Conservation (phyloP, 2,329 filamentous ascomycete species). For the Neonectria punicea region DNA sequence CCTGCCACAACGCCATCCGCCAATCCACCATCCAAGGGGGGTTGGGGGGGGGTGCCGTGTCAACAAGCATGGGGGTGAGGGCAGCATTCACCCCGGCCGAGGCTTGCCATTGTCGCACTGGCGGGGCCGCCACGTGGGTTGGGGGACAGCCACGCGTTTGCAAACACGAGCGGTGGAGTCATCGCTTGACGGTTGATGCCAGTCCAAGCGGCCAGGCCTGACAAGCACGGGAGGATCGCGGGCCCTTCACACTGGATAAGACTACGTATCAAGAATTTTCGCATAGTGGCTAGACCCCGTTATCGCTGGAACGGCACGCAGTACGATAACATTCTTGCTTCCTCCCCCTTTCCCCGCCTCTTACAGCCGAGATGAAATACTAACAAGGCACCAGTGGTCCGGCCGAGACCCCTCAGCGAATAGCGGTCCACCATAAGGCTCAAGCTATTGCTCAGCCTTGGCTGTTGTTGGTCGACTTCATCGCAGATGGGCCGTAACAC, state of each 20-base stretch:
- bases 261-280: constrained; percentile 15
- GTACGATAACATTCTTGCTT: not conserved
- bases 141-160: constrained; percentile 40
- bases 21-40: not conserved
- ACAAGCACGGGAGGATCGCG: constrained; percentile 12
- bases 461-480: constrained; percentile 23
- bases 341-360: constrained; percentile 3
- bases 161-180: constrained; percentile 40
- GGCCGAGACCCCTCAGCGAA: constrained; percentile 13
- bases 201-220: constrained; percentile 26
- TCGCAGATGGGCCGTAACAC: constrained; percentile 14
- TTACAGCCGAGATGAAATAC: constrained; percentile 6
- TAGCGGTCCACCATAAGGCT: constrained; percentile 24
- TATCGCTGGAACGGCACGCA: not conserved
- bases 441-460: constrained; percentile 17
- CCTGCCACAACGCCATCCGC: constrained; percentile 9
- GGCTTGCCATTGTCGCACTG: constrained; percentile 23
- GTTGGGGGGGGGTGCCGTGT: not conserved
- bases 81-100: constrained; percentile 23
- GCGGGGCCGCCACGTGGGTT: constrained; percentile 45
- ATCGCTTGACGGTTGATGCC: constrained; percentile 21
- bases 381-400: constrained; percentile 8
- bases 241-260: constrained; percentile 7
- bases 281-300: constrained; percentile 7
- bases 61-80: constrained; percentile 28